Conservation (phyloP, 116 monocot genomes). For the Papilionanthe hybrid region DNA sequence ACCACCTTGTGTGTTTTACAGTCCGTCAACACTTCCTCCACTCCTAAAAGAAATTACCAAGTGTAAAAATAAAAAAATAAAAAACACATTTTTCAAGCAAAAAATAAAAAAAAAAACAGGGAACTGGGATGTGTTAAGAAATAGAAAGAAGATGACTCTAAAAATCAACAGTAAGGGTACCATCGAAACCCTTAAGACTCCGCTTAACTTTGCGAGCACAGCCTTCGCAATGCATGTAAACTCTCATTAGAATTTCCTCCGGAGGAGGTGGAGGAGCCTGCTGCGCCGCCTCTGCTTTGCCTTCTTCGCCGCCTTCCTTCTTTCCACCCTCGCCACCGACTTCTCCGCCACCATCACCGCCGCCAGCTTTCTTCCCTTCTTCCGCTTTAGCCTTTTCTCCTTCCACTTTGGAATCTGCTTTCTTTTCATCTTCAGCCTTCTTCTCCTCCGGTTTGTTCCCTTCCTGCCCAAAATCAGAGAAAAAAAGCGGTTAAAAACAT, state of each 20-base stretch:
- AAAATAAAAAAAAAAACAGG: neutral
- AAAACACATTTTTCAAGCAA: neutral
- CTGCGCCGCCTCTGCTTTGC: constrained; percentile 5
- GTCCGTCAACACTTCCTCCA: constrained; percentile 67
- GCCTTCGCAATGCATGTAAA: constrained; percentile 84
- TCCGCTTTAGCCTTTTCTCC: constrained; percentile 1
- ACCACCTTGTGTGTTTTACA: constrained; percentile 61
- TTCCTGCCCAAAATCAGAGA: neutral
- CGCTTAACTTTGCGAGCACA: constrained; percentile 69
- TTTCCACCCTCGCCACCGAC: constrained; percentile 14
- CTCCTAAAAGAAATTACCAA: constrained; percentile 24
- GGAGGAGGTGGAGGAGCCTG: constrained; percentile 40
- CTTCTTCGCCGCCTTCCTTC: constrained; percentile 19
- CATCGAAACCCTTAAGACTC: constrained; percentile 49
- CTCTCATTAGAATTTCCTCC: constrained; percentile 52
- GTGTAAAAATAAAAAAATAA: constrained; percentile 5
- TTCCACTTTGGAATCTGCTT: neutral
- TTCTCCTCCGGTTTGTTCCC: constrained; percentile 14
- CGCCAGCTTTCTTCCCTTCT: constrained; percentile 1
- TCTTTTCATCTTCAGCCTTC: constrained; percentile 9
- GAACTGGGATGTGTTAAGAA: too few species aligned
- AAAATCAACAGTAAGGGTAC: constrained; percentile 18
- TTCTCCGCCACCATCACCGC: constrained; percentile 1
- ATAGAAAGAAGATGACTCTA: too few species aligned
- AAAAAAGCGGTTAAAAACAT: neutral